Base-by-base conservation (phyloP, 306 rosid genomes). In the Sindora glabra region DNA sequence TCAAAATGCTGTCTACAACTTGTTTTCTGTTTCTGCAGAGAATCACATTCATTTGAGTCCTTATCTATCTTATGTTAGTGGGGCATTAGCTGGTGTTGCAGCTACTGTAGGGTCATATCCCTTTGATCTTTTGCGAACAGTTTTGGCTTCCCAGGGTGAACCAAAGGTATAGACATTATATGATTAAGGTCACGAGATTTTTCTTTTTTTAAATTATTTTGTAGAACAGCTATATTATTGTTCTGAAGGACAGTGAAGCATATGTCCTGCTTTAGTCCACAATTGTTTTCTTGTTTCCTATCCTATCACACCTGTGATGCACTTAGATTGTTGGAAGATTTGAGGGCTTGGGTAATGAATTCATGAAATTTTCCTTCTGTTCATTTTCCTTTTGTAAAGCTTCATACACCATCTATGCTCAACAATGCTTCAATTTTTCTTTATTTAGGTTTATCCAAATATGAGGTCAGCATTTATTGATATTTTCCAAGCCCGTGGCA, bases 141-240 rank as follows among this genome's bases (percentile, higher is more conserved):
- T 92, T 81, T 68, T 92, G 78, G 96, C 98, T 70, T 92, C 98
- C 56, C 98, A 92, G 40, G 98, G 98, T 19, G 98, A 92, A 74
- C 98, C 96, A 16, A 92, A 92, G 95, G 98, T 91, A 77, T 69
- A 21, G n/a, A n/a, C n/a, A n/a, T n/a, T 38, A 24, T 6, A 64
- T 65, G 24, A 15, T 26, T 33, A 45, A 32, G 24, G 19, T 37
- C 25, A 9, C 6, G 1, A 21, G 24, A 18, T 15, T 27, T 21
- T 1, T 6, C 7, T 6, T 10, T 37, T 33, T 69, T 19, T 22
- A 8, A 63, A 68, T 32, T 50, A 9, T 62, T 25, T 21, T 33
- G 17, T 36, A 19, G 56, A 36, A 5, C 39, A 62, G 38, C n/a
- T 26, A 54, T 46, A 12, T 16, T 53, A n/a, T 13, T 66, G 29